Conservation (phyloP, 2,329 filamentous ascomycete species). For the Bimuria novae-zelandiae region DNA sequence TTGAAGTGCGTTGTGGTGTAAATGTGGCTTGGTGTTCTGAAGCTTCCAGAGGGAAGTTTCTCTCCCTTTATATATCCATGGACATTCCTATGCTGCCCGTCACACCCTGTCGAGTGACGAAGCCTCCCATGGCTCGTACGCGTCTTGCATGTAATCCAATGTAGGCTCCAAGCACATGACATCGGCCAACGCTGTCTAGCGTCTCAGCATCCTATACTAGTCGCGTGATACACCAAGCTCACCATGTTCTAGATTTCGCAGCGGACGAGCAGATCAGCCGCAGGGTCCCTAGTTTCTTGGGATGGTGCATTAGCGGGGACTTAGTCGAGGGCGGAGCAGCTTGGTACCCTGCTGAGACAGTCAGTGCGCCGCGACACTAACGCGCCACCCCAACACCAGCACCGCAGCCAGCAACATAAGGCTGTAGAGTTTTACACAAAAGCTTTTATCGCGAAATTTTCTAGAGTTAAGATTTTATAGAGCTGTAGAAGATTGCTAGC, state of each 20-base stretch:
- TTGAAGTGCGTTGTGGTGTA: not conserved
- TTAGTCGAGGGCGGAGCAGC: constrained; percentile 5
- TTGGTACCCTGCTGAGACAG: too few relatives aligned
- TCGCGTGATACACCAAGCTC: not conserved
- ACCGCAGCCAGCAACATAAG: too few relatives aligned
- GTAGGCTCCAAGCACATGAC: constrained; percentile 8
- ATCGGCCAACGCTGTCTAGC: constrained; percentile 7
- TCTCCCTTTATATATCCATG: not conserved
- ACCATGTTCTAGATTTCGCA: not conserved
- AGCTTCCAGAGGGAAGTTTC: not conserved
- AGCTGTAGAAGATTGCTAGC: too few relatives aligned
- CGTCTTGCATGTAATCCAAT: not conserved
- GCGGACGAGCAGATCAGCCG: not conserved
- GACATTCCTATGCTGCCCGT: not conserved
- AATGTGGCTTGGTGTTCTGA: not conserved
- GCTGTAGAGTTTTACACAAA: too few relatives aligned
- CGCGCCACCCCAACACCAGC: too few relatives aligned
- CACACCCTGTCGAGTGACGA: not conserved
- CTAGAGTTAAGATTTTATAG: too few relatives aligned
- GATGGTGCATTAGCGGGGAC: not conserved
- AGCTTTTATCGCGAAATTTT: too few relatives aligned
- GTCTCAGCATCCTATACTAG: not conserved
- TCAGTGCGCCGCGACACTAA: too few relatives aligned
- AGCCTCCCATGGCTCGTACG: not conserved
- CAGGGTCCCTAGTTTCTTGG: not conserved